A percentile compares a stretch with the other conserved stretches of the same genome.
Conservation (phyloP, 2,329 filamentous ascomycete species). For the Colletotrichum gigasporum region DNA sequence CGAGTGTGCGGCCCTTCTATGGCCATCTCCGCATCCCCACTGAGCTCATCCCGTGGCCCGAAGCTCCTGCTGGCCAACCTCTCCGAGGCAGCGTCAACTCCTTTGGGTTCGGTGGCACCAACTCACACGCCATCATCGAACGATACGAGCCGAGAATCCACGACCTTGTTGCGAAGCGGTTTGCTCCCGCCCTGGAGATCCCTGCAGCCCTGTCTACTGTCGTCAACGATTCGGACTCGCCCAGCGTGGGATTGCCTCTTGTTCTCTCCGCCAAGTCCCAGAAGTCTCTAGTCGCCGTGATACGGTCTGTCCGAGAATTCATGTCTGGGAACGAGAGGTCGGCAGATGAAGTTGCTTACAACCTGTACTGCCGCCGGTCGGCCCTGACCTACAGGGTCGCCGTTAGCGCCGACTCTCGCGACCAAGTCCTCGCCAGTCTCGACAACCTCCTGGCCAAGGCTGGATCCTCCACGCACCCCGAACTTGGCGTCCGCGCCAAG, state of each 20-base stretch:
- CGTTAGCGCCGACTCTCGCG: conserved; percentile 10
- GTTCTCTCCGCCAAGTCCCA: conserved; percentile 30
- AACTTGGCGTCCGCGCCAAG: conserved; percentile 27
- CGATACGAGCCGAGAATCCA: conserved; percentile 25
- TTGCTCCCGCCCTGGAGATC: background rate
- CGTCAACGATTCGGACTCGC: background rate
- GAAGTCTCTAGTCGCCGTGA: conserved; percentile 23
- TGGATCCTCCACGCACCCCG: conserved; percentile 11
- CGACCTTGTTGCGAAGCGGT: conserved; percentile 20
- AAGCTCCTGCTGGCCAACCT: conserved; percentile 24
- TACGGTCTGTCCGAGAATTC: conserved; percentile 15
- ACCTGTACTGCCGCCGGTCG: conserved; percentile 15
- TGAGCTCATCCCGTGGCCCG: conserved; percentile 38
- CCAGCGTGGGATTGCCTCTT: conserved; percentile 4
- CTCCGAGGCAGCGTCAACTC: conserved; percentile 37
- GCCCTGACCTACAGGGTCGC: conserved; percentile 23
- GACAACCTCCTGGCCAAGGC: conserved; percentile 22
- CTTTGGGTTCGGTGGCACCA: conserved; percentile 36
- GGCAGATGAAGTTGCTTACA: conserved; percentile 23
- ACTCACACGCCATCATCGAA: conserved; percentile 36
- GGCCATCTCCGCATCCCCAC: conserved; percentile 39
- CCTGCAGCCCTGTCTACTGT: background rate
- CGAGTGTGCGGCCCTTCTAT: conserved; percentile 34
- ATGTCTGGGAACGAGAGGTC: background rate
- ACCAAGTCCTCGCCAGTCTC: conserved; percentile 1